phyloP scores from a whole-genome alignment of 441 rosid species.

The Mallotus japonicus region DNA sequence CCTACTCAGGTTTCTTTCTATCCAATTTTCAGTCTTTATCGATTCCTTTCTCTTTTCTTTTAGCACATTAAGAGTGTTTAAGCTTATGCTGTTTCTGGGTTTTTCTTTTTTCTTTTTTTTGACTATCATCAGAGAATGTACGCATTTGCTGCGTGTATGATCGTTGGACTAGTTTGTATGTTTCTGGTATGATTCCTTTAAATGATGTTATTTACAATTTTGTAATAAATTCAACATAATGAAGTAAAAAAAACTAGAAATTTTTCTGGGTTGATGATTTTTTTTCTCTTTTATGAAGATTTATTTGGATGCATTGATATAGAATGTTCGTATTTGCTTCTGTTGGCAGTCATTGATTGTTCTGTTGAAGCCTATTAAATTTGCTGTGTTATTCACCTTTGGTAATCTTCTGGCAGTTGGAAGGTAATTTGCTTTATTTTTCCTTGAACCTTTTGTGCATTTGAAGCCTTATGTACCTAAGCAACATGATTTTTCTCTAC shows the following conservation, averaged over 20 bases:
- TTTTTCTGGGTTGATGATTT: no score
- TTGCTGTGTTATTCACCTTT: conserved; percentile 82
- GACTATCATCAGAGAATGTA: conserved; percentile 53
- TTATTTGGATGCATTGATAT: background rate
- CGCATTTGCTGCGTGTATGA: conserved; percentile 61
- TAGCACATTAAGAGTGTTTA: background rate
- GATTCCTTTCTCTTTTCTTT: background rate
- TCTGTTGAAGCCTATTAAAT: conserved; percentile 73
- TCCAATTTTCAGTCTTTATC: background rate
- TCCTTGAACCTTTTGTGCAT: background rate
- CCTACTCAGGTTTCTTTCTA: conserved; percentile 47
- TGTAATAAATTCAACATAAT: background rate
- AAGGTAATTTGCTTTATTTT: conserved; percentile 49
- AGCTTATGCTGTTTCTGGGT: conserved; percentile 6
- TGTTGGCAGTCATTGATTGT: conserved; percentile 77
- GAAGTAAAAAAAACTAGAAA: no score
- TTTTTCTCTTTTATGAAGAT: background rate
- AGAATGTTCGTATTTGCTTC: background rate
- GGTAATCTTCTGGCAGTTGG: conserved; percentile 91
- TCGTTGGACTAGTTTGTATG: conserved; percentile 62
- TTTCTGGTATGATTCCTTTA: conserved; percentile 50
- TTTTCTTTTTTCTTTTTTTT: conserved; percentile 12
- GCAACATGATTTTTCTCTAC: no score
- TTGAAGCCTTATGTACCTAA: background rate
- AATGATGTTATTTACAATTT: background rate